Evolutionary conservation across 495 filamentous ascomycete species (phyloP).

Genomic region (Aspergillus heteromorphus): DNA sequence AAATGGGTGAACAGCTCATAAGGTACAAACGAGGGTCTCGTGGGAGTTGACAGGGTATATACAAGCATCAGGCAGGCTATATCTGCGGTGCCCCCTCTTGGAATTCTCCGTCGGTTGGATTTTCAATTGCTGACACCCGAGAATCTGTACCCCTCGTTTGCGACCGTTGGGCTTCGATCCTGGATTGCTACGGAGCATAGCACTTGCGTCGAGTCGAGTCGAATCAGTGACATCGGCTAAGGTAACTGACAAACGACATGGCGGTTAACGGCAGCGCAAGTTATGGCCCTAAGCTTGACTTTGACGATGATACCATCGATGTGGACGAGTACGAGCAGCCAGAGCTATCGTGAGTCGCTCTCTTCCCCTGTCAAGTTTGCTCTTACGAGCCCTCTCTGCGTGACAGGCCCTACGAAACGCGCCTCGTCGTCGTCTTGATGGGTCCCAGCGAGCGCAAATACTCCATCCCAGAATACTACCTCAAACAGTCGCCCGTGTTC

Average conservation of each 20-base stretch:
- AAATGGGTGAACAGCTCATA: slow-evolving; percentile 2
- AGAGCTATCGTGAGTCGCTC: not conserved
- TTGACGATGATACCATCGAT: not conserved
- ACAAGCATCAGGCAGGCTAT: not conserved
- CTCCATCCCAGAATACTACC: slow-evolving; percentile 12
- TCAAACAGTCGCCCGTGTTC: slow-evolving; percentile 3
- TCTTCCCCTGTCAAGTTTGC: not conserved
- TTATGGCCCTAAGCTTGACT: not conserved
- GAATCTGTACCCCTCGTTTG: not conserved
- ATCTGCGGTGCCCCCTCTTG: not conserved
- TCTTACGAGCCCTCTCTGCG: not conserved
- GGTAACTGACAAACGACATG: not conserved
- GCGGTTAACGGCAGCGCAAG: not conserved
- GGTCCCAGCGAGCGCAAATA: slow-evolving; percentile 42
- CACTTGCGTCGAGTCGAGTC: not conserved
- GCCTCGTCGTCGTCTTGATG: slow-evolving; percentile 4
- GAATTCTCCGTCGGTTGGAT: not conserved
- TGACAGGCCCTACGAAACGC: slow-evolving; percentile 4
- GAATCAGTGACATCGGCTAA: not conserved
- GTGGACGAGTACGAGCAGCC: not conserved
- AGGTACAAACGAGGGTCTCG: not conserved
- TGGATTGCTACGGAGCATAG: not conserved
- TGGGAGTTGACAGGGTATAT: not conserved
- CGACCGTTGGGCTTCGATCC: not conserved
- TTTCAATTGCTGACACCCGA: not conserved